A percentile compares a stretch with the other conserved stretches of the same genome.
Evolutionary conservation across 2,329 filamentous ascomycete genomes (phyloP).

Genomic region (Xylaria digitata): DNA sequence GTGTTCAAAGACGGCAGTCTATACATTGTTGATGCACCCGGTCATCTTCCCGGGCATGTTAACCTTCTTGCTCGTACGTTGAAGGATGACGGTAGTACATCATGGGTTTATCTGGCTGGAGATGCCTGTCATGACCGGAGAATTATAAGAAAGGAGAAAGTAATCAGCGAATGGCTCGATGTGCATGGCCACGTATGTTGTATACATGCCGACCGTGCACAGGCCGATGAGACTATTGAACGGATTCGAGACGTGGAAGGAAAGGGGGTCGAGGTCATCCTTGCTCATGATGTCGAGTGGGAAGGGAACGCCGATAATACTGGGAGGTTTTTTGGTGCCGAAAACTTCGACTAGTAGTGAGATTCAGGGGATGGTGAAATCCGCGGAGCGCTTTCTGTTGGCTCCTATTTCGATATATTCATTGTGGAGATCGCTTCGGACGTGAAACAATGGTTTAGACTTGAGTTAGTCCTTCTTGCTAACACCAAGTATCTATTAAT

Average conservation of each 20-base stretch:
- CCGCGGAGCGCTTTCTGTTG: too few relatives aligned
- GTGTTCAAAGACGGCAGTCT: slow-evolving; percentile 57
- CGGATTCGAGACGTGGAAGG: slow-evolving; percentile 42
- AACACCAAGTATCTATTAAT: too few relatives aligned
- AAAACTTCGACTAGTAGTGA: too few relatives aligned
- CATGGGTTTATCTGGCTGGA: slow-evolving; percentile 61
- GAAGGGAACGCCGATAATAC: slow-evolving; percentile 36
- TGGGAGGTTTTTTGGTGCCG: slow-evolving; percentile 37
- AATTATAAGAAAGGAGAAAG: slow-evolving; percentile 60
- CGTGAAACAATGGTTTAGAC: too few relatives aligned
- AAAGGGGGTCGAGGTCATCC: slow-evolving; percentile 58
- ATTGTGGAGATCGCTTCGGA: too few relatives aligned
- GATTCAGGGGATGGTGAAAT: too few relatives aligned
- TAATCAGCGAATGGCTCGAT: slow-evolving; percentile 61
- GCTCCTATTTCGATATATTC: too few relatives aligned
- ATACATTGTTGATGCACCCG: slow-evolving; percentile 60
- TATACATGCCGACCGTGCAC: slow-evolving; percentile 60
- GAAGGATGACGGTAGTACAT: slow-evolving; percentile 24
- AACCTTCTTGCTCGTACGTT: slow-evolving; percentile 56
- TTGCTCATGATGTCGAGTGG: slow-evolving; percentile 62
- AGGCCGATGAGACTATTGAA: slow-evolving; percentile 56
- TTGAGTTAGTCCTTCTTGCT: too few relatives aligned
- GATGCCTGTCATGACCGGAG: slow-evolving; percentile 63
- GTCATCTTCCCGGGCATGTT: slow-evolving; percentile 61
- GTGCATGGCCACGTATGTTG: slow-evolving; percentile 56